Evolutionary conservation across 139 green algal species (phyloP).

Genomic region (Chlamydomonas applanata): DNA sequence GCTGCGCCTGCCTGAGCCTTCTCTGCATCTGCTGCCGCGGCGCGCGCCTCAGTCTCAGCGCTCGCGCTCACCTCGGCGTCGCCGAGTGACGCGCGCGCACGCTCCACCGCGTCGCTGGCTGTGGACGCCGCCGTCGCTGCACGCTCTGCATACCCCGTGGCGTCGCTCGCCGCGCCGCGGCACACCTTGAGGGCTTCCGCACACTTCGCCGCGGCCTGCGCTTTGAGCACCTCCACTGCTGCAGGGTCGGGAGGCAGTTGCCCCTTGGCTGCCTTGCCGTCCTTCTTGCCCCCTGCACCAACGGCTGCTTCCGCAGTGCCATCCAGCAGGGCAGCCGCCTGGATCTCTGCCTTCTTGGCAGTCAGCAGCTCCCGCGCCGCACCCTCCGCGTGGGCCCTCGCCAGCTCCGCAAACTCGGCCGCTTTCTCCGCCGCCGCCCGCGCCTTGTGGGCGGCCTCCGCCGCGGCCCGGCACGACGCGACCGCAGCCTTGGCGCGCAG

Average conservation of each 20-base stretch:
- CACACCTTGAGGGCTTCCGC: constrained; percentile 62
- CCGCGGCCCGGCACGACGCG: constrained; percentile 26
- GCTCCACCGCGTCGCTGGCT: constrained; percentile 42
- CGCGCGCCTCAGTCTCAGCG: constrained; percentile 36
- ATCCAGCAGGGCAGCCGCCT: constrained; percentile 53
- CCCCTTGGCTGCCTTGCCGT: constrained; percentile 23
- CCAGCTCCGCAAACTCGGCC: constrained; percentile 49
- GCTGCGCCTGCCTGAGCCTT: constrained; percentile 22
- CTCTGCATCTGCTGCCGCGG: constrained; percentile 49
- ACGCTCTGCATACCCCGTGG: constrained; percentile 44
- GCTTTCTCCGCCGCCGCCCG: constrained; percentile 42
- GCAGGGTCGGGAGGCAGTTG: constrained; percentile 53
- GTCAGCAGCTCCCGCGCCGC: constrained; percentile 65
- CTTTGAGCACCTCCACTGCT: constrained; percentile 61
- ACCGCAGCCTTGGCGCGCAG: constrained; percentile 43
- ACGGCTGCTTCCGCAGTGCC: constrained; percentile 5
- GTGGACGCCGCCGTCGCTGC: constrained; percentile 27
- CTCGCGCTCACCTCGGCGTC: constrained; percentile 50
- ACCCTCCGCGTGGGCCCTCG: constrained; percentile 40
- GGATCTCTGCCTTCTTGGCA: constrained; percentile 67
- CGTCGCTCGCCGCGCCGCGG: constrained; percentile 40
- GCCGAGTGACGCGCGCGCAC: constrained; percentile 29
- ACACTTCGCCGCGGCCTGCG: constrained; percentile 60
- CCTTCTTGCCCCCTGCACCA: not conserved
- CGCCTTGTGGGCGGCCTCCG: constrained; percentile 46